Evolutionary conservation across 176 grass and related monocot genomes (phyloP), one percentile per base, ranked within the genome.

Genomic region (Puya raimondii): DNA sequence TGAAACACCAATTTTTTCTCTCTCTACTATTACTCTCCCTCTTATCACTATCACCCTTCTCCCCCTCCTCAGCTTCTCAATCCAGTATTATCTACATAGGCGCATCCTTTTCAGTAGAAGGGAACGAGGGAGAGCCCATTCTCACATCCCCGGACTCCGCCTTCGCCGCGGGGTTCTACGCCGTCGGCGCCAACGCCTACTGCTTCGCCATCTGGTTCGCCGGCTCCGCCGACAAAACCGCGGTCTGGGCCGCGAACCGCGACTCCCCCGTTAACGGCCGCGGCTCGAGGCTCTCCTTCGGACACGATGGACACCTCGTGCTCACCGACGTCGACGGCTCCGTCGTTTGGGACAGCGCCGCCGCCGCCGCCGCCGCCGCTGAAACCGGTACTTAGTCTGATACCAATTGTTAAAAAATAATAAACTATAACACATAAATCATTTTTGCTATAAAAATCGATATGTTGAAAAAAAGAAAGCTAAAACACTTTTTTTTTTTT

Each of bases 171-270:
- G 87, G 91, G 58, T 95, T 94, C 86, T 72, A 90, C 42, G 18
- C 49, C 57, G 50, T 82, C 42, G 83, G 86, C 69, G 8, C 50
- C 13, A 95, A 84, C 72, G 87, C 79, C 13, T 95, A 81, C 68
- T 73, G 78, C 72, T 95, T 90, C 61, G 84, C 91, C 13, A 82
- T 95, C 48, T 95, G 91, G 86, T 90, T 87, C 81, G 50, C 75
- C 7, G 66, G 69, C 42, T 66, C 81, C 17, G 14, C 21, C 0
- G 48, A 84, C 4, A 87, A 63, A 71, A 82, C 81, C 1, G 49
- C 85, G 1, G 91, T 84, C 27, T 95, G 91, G 86, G 80, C 86
- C 22, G 87, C 87, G 23, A 96, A 90, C 70, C 81, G 84, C n/a
- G 78, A 73, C n/a, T 20, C 51, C 1, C 76, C 64, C 0, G 84